Evolutionary conservation across 2,329 filamentous ascomycete species (phyloP).

Genomic region (Clarireedia paspali): DNA sequence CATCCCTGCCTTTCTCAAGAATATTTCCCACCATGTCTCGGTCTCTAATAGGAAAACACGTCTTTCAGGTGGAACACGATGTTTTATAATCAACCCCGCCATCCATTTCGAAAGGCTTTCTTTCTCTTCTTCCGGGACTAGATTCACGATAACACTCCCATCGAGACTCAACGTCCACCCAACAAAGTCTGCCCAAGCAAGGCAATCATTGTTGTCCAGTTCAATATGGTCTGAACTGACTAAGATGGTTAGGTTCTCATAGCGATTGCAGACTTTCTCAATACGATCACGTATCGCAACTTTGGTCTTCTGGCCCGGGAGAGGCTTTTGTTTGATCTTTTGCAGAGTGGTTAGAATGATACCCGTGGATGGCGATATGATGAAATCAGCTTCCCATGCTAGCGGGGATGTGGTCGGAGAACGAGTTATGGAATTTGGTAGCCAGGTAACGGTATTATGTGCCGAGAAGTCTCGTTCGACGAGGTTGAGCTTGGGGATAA

Average conservation of each 20-base stretch:
- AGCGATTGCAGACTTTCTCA: conserved; percentile 44
- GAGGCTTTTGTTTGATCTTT: conserved; percentile 61
- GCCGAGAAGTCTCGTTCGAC: conserved; percentile 53
- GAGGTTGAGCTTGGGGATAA: conserved; percentile 43
- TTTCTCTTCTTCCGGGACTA: conserved; percentile 41
- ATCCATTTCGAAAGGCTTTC: conserved; percentile 48
- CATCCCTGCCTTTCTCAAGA: conserved; percentile 56
- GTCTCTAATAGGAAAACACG: conserved; percentile 37
- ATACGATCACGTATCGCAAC: conserved; percentile 49
- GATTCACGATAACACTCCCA: conserved; percentile 34
- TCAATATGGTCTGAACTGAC: conserved; percentile 46
- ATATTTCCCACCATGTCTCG: conserved; percentile 61
- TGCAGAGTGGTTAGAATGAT: conserved; percentile 65
- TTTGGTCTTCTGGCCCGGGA: conserved; percentile 50
- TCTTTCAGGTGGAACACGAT: conserved; percentile 5
- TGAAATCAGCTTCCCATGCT: conserved; percentile 61
- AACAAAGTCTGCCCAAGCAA: conserved; percentile 25
- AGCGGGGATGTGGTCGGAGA: conserved; percentile 34
- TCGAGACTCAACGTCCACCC: conserved; percentile 31
- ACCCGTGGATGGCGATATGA: conserved; percentile 60
- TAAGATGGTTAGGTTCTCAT: conserved; percentile 61
- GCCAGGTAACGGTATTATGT: conserved; percentile 32
- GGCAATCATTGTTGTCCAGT: conserved; percentile 20
- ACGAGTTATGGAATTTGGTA: conserved; percentile 27
- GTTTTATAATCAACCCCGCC: conserved; percentile 41